Evolutionary conservation across 108 stramenopile species (phyloP).

Genomic region (Tribonema minus): DNA sequence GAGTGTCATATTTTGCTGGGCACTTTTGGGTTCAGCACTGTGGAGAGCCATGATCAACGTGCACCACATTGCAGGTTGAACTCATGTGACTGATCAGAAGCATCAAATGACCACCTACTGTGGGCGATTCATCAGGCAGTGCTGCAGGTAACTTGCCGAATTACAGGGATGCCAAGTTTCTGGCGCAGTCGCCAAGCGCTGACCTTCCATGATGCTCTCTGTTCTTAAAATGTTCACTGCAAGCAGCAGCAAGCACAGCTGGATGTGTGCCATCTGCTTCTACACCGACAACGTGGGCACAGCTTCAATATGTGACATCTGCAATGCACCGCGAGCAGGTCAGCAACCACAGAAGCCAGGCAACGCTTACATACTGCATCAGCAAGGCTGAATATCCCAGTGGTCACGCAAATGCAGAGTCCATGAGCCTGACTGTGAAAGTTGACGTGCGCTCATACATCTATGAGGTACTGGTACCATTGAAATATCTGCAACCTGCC

Average conservation of each 20-base stretch:
- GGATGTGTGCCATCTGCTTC: slow-evolving; percentile 45
- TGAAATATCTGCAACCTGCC: too few species aligned
- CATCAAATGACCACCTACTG: background rate
- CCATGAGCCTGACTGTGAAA: background rate
- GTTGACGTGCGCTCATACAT: background rate
- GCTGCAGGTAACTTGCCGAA: too few species aligned
- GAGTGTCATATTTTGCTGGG: too few species aligned
- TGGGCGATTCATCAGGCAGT: background rate
- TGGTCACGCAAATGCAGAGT: background rate
- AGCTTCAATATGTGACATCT: slow-evolving; percentile 21
- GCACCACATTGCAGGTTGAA: too few species aligned
- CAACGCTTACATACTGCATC: too few species aligned
- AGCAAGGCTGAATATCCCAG: background rate
- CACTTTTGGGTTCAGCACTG: too few species aligned
- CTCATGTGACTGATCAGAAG: too few species aligned
- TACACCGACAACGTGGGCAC: slow-evolving; percentile 14
- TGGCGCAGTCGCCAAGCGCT: background rate
- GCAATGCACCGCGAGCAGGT: slow-evolving; percentile 24
- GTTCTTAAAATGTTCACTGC: too few species aligned
- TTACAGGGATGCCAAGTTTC: slow-evolving; percentile 4
- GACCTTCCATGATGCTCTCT: background rate
- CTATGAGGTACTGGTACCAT: background rate
- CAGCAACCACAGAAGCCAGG: too few species aligned
- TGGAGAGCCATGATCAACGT: too few species aligned
- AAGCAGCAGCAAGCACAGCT: slow-evolving; percentile 13